phyloP scores from a whole-genome alignment of 352 stramenopile species.

The Pythium myriotylum region DNA sequence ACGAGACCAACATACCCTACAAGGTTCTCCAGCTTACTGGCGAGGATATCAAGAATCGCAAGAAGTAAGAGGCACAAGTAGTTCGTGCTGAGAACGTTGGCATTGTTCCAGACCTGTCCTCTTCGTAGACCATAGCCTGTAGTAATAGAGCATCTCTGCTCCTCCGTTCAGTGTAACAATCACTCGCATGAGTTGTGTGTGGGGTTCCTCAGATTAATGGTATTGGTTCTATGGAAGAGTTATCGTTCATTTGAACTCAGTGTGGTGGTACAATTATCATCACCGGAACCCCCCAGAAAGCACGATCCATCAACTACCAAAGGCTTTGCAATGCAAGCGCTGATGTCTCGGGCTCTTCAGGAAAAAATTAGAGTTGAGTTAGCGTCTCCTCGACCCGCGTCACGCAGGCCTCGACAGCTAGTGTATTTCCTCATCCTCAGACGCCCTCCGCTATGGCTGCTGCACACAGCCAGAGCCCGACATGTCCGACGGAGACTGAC shows the following conservation, averaged over 20 bases:
- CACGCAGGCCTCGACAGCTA: conserved; percentile 40
- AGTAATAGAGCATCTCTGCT: conserved; percentile 13
- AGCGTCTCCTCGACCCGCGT: conserved; percentile 42
- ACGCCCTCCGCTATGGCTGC: conserved; percentile 14
- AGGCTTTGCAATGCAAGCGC: conserved; percentile 6
- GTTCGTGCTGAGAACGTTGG: too few species aligned
- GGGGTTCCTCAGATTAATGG: conserved; percentile 57
- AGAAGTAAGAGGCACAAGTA: conserved; percentile 14
- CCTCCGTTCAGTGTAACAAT: background rate
- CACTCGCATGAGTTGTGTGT: background rate
- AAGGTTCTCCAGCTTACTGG: conserved; percentile 82
- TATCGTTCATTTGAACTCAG: conserved; percentile 70
- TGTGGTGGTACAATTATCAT: conserved; percentile 78
- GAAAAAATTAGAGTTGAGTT: conserved; percentile 88
- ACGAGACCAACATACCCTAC: conserved; percentile 87
- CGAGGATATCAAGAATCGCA: conserved; percentile 58
- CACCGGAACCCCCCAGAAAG: conserved; percentile 35
- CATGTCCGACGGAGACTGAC: too few species aligned
- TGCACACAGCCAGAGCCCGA: too few species aligned
- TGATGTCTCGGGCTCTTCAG: conserved; percentile 47
- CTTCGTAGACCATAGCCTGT: too few species aligned
- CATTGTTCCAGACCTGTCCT: too few species aligned
- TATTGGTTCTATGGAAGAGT: conserved; percentile 74
- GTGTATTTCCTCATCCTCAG: conserved; percentile 81
- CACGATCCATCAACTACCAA: background rate